A percentile compares a stretch with the other conserved stretches of the same genome.
Conservation (phyloP, 2,329 filamentous ascomycete genomes). For the Botrytis fabae region DNA sequence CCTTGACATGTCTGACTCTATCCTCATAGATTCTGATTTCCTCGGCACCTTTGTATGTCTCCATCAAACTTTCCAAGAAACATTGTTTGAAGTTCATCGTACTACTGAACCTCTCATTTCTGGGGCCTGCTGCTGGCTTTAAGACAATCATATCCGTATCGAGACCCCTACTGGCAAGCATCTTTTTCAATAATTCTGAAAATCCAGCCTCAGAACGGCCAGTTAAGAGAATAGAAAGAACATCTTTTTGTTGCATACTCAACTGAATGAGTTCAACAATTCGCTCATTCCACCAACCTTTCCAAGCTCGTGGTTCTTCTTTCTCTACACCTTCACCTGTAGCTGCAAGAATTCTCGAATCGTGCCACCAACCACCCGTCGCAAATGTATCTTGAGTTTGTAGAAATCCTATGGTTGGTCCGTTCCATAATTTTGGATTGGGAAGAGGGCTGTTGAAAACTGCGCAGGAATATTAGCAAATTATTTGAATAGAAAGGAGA, state of each 20-base stretch:
- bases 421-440: constrained; percentile 84
- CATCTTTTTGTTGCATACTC: constrained; percentile 80
- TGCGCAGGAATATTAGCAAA: constrained; percentile 41
- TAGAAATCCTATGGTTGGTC: constrained; percentile 72
- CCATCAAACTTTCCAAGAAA: constrained; percentile 76
- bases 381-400: constrained; percentile 73
- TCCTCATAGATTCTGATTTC: constrained; percentile 79
- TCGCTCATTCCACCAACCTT: constrained; percentile 95
- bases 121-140: constrained; percentile 81
- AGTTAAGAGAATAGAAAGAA: constrained; percentile 82
- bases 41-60: constrained; percentile 80
- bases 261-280: constrained; percentile 78
- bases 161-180: constrained; percentile 73
- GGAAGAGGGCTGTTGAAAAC: constrained; percentile 91
- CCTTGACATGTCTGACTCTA: constrained; percentile 67
- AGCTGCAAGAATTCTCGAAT: constrained; percentile 78
- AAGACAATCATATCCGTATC: constrained; percentile 86
- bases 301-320: constrained; percentile 83
- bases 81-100: constrained; percentile 94
- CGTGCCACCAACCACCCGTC: constrained; percentile 97
- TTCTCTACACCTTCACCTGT: constrained; percentile 80
- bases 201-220: constrained; percentile 80
- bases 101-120: constrained; percentile 72
- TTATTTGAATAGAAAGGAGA: neutral
- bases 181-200: constrained; percentile 75